Evolutionary conservation across 2,329 filamentous ascomycete genomes (phyloP), one percentile per base, ranked within the genome.

Genomic region (Dactylella cylindrospora): DNA sequence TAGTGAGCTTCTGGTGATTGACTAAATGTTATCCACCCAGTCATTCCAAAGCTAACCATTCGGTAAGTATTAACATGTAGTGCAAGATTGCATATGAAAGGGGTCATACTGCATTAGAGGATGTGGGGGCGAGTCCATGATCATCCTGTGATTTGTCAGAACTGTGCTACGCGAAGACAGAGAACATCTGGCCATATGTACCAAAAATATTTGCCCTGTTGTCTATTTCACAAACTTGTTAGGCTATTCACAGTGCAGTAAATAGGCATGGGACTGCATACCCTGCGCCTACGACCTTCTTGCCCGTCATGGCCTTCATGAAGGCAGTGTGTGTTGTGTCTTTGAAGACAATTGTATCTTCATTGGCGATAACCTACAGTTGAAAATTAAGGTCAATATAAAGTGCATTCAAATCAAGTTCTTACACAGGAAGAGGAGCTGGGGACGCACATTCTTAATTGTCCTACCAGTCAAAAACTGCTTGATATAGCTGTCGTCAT

Each of bases 141-240:
- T 84, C 17, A 97, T 77, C 78, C 76, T 74, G 26, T 76, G 65
- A 71, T 72, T 20, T 76, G 2, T 8, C n/a, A 25, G 26, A 10
- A 1, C 35, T 6, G 12, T 35, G 17, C 12, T 13, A 23, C 15
- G 12, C 64, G 74, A 60, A 36, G 12, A 20, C 20, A 3, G 5
- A 19, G 28, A 38, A 22, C 9, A 10, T 39, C 13, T 66, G 25
- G 51, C 29, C 26, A 25, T 25, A 47, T 64, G 5, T 68, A 81
- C 83, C 93, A 98, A 72, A 98, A 97, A 71, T 97, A 97, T 79
- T 97, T 98, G 7, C 93, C 93, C 72, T 96, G 93, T 60, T 86
- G 89, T 3, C 86, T 87, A 44, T 31, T 19, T 1, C 20, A 2
- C 6, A n/a, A n/a, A n/a, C n/a, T n/a, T n/a, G n/a, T n/a, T n/a